These are phyloP conservation scores for Alternaria triticimaculans DNA, from an alignment of 2,329 filamentous ascomycete species.

Conservation along the genomic window DNA sequence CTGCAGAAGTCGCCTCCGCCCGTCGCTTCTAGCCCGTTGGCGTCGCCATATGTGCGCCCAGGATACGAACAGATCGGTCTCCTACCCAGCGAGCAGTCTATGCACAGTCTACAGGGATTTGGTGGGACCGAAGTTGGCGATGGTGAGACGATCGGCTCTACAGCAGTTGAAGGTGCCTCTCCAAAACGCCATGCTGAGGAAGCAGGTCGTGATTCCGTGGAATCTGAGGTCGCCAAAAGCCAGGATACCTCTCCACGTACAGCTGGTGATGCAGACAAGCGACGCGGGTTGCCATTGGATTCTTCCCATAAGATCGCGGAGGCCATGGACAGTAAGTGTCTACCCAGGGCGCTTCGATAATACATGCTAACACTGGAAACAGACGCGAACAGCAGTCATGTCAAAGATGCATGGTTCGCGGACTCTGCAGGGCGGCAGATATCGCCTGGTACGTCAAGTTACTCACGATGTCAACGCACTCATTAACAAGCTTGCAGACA, in stretches of 20 bases:
- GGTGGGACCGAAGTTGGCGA: background rate
- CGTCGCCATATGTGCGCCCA: slow-evolving; percentile 4
- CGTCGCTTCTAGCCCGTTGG: background rate
- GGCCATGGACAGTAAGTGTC: background rate
- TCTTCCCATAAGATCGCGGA: background rate
- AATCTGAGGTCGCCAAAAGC: background rate
- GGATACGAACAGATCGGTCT: slow-evolving; percentile 15
- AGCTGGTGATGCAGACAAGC: background rate
- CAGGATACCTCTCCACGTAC: background rate
- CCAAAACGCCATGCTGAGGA: background rate
- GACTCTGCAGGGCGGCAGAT: no score
- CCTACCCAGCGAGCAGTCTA: slow-evolving; percentile 12
- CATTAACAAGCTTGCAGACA: background rate
- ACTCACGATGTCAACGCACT: background rate
- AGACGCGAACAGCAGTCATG: background rate
- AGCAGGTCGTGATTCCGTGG: background rate
- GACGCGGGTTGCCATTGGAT: background rate
- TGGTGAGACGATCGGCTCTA: background rate
- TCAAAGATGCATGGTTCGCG: background rate
- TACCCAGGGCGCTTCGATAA: rapidly evolving
- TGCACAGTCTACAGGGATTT: background rate
- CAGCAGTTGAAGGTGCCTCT: background rate
- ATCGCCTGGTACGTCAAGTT: background rate
- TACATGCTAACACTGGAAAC: background rate
- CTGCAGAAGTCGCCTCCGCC: background rate